Evolutionary conservation across 2,329 filamentous ascomycete species (phyloP).

Genomic region (Tolypocladium tundrense): DNA sequence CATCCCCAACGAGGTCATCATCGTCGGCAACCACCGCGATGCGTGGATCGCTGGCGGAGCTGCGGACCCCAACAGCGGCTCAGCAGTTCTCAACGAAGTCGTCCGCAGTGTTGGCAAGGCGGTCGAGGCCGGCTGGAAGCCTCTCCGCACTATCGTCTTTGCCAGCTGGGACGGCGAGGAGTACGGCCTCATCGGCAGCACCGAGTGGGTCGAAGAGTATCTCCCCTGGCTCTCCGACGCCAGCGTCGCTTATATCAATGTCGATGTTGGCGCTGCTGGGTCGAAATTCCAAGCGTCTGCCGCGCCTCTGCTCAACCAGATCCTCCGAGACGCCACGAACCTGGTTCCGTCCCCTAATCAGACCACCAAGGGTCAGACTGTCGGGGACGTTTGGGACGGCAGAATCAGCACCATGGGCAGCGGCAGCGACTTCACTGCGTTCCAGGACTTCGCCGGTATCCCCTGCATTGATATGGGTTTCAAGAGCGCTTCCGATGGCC

Average conservation of each 20-base stretch:
- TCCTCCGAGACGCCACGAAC: conserved; percentile 56
- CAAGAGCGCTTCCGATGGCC: conserved; percentile 26
- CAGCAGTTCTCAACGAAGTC: conserved; percentile 68
- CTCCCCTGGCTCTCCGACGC: conserved; percentile 66
- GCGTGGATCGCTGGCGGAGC: conserved; percentile 84
- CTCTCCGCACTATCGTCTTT: conserved; percentile 83
- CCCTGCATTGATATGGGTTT: conserved; percentile 57
- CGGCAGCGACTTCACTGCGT: conserved; percentile 65
- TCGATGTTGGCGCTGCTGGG: conserved; percentile 65
- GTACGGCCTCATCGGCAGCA: conserved; percentile 76
- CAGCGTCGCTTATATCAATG: conserved; percentile 75
- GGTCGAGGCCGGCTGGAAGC: conserved; percentile 44
- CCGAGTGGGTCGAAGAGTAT: conserved; percentile 89
- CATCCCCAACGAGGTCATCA: conserved; percentile 71
- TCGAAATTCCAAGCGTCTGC: conserved; percentile 54
- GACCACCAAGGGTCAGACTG: conserved; percentile 59
- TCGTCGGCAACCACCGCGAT: conserved; percentile 88
- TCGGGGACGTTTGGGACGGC: conserved; percentile 58
- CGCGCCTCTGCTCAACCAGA: conserved; percentile 65
- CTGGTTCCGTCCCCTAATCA: conserved; percentile 65
- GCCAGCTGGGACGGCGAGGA: conserved; percentile 77
- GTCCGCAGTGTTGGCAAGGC: conserved; percentile 65
- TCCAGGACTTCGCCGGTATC: conserved; percentile 62
- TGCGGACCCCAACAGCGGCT: conserved; percentile 74
- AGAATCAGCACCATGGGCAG: conserved; percentile 57